Percentiles rank a stretch among this genome's conserved stretches.
Conservation (phyloP, 73 alveolate species). For the Paramecium sonneborni region DNA sequence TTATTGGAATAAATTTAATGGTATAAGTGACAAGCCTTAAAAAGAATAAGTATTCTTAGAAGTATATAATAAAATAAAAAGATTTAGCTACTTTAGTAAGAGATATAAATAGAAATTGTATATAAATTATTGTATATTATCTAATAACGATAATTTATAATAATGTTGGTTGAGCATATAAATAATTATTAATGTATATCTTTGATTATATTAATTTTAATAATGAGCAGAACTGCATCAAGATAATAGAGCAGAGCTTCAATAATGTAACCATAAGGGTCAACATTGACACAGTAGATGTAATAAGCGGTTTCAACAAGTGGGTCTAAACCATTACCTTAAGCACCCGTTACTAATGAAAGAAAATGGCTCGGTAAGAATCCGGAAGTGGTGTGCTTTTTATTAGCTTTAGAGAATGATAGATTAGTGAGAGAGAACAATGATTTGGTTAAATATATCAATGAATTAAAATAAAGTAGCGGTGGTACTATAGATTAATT, state of each 20-base stretch:
- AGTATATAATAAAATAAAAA: no score
- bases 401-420: slow-evolving; percentile 46
- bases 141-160: no score
- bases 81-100: no score
- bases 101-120: no score
- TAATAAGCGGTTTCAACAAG: background rate
- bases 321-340: background rate
- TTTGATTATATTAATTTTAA: background rate
- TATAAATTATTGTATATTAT: no score
- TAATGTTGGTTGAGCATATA: background rate
- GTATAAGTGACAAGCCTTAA: no score
- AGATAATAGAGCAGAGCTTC: slow-evolving; percentile 18
- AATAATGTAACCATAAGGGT: background rate
- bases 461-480: background rate
- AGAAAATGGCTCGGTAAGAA: slow-evolving; percentile 54
- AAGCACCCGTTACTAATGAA: slow-evolving; percentile 16
- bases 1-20: no score
- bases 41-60: no score
- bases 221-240: slow-evolving; percentile 25
- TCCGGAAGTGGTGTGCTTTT: slow-evolving; percentile 56
- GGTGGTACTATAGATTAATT: slow-evolving; percentile 1
- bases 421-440: background rate
- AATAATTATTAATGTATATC: background rate
- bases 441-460: background rate
- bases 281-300: background rate